These are phyloP conservation scores for Trametes villosa DNA, from an alignment of 768 basidiomycete species.

Conservation along the genomic window DNA sequence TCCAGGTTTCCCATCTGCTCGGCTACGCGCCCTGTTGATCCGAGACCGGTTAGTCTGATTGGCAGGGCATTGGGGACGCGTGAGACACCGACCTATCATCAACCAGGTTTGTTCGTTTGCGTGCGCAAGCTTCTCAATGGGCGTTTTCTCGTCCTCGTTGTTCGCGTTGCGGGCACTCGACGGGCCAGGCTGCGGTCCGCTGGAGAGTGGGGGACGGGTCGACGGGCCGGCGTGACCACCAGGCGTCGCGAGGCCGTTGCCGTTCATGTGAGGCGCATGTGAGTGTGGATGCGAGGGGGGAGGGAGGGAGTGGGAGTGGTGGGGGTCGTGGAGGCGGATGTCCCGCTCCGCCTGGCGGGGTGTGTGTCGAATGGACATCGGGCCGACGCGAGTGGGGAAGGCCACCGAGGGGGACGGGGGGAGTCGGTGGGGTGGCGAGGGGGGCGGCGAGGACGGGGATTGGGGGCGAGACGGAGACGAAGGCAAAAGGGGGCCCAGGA, in stretches of 20 bases:
- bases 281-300: slow-evolving; percentile 43
- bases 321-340: slow-evolving; percentile 64
- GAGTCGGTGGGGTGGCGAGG: slow-evolving; percentile 39
- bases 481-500: slow-evolving; percentile 22
- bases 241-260: slow-evolving; percentile 50
- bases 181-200: slow-evolving; percentile 27
- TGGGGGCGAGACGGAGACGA: slow-evolving; percentile 25
- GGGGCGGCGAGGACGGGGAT: slow-evolving; percentile 51
- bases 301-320: slow-evolving; percentile 49
- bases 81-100: slow-evolving; percentile 69
- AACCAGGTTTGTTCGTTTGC: slow-evolving; percentile 97
- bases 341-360: slow-evolving; percentile 65
- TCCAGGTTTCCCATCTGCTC: slow-evolving; percentile 96
- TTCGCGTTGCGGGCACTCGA: slow-evolving; percentile 45
- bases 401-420: slow-evolving; percentile 27
- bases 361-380: slow-evolving; percentile 65
- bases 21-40: slow-evolving; percentile 78
- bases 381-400: slow-evolving; percentile 35
- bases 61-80: slow-evolving; percentile 17
- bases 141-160: slow-evolving; percentile 37
- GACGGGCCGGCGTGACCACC: slow-evolving; percentile 41
- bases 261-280: slow-evolving; percentile 57
- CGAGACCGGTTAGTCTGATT: slow-evolving; percentile 35
- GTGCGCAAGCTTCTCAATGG: slow-evolving; percentile 76
- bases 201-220: slow-evolving; percentile 43